Conservation (phyloP, 768 basidiomycete species). For the Mycena alexandri region DNA sequence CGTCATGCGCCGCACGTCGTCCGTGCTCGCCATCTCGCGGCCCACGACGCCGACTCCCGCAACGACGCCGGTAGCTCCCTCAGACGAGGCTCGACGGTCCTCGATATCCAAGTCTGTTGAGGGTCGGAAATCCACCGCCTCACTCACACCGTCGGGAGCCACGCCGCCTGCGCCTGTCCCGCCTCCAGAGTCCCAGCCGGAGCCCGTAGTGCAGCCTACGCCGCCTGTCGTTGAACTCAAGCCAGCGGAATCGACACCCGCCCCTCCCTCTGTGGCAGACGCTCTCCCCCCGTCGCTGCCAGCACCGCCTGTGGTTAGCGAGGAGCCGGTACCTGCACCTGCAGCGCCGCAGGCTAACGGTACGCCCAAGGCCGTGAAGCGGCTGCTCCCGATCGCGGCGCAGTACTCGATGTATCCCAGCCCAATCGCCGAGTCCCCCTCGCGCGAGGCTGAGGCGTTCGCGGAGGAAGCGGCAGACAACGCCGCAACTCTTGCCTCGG, state of each 20-base stretch:
- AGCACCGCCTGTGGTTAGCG: neutral
- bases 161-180: slow-evolving; percentile 9
- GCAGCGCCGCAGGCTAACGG: slow-evolving; percentile 30
- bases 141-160: slow-evolving; percentile 16
- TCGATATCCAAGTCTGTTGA: slow-evolving; percentile 27
- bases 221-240: neutral
- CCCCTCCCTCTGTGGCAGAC: slow-evolving; percentile 3
- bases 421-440: slow-evolving; percentile 79
- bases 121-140: slow-evolving; percentile 26
- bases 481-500: slow-evolving; percentile 53
- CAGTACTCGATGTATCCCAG: slow-evolving; percentile 58
- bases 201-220: neutral
- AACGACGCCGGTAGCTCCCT: slow-evolving; percentile 40
- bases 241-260: slow-evolving; percentile 5
- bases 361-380: slow-evolving; percentile 40
- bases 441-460: slow-evolving; percentile 64
- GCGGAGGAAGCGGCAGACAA: slow-evolving; percentile 44
- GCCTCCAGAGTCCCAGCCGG: slow-evolving; percentile 8
- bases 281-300: neutral
- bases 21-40: slow-evolving; percentile 57
- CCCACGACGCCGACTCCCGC: slow-evolving; percentile 48
- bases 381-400: slow-evolving; percentile 38
- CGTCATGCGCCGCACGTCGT: slow-evolving; percentile 72
- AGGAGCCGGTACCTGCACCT: slow-evolving; percentile 1
- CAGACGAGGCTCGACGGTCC: slow-evolving; percentile 8